Base-by-base conservation (phyloP, 495 filamentous ascomycete species). In the Penicillium alfredii region DNA sequence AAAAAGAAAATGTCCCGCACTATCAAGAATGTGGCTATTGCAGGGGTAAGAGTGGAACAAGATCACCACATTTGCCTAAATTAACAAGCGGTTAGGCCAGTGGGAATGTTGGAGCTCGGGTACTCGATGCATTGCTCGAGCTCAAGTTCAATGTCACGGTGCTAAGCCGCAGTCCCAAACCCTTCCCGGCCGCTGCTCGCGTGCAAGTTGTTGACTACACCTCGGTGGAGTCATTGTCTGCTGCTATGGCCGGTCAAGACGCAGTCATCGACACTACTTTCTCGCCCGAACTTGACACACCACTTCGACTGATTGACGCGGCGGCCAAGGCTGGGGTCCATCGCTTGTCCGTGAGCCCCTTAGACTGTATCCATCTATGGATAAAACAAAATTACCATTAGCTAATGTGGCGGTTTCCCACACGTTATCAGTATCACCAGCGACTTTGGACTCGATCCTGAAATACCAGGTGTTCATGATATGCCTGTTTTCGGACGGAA, bases 391-490 rank as follows among this genome's bases (percentile, higher is more conserved):
- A n/a, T n/a, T n/a, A n/a, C n/a, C n/a, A n/a, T n/a, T n/a, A n/a
- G n/a, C 23, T 25, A 4, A 8, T 4, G 20, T 21, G 4, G 23
- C 8, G 11, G 8, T 25, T 9, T 25, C 3, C 5, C 11, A 25
- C 2, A 25, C 17, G 6, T 30, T 8, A 22, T 33, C 10, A 49
- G 46, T 49, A 45, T 49, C 7, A 53, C 55, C 7, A 51, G 51
- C 11, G 57, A 61, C 33, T 61, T 49, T 34, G 55, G 57, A 7
- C 46, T 61, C 27, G 57, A 61, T 30, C 53, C 57, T 26, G 45
- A 48, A 14, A 18, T 48, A 14, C 49, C 49, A 14, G 49, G 44
- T 6, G 29, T 53, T 22, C 43, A 42, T 16, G 38, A 53, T 35
- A 25, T 45, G 44, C 40, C 44, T n/a, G 30, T 49, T 41, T 42